These are phyloP conservation scores for Grigorovia yakushimaensis DNA, from an alignment of 805 yeast genomes.

Conservation along the genomic window DNA sequence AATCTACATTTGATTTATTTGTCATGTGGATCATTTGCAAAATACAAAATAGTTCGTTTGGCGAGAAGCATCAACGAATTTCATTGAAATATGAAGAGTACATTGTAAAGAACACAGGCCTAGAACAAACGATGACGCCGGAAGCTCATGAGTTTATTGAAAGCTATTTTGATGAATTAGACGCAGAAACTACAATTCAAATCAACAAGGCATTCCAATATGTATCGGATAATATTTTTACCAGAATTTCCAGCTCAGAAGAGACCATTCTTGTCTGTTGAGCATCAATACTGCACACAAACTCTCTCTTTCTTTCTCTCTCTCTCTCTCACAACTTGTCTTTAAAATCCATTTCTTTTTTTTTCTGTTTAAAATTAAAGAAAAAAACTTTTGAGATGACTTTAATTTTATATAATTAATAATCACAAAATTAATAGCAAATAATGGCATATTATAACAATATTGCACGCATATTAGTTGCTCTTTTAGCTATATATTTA, in stretches of 20 bases:
- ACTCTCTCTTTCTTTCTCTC: too few species aligned
- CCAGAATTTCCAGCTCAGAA: conserved; percentile 14
- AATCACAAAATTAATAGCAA: background rate
- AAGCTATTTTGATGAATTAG: conserved; percentile 4
- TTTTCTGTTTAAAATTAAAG: background rate
- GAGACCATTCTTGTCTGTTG: conserved; percentile 17
- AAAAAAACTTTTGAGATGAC: background rate
- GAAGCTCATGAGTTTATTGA: conserved; percentile 8
- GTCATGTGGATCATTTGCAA: conserved; percentile 28
- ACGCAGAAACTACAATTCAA: conserved; percentile 3
- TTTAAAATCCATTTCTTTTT: too few species aligned
- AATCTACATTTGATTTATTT: conserved; percentile 38
- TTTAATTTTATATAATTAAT: background rate
- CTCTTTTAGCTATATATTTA: background rate
- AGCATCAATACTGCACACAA: too few species aligned
- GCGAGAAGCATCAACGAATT: conserved; percentile 14
- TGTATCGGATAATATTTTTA: conserved; percentile 12
- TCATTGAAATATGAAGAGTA: conserved; percentile 4
- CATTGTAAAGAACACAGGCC: background rate
- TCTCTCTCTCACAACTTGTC: too few species aligned
- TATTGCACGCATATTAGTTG: background rate
- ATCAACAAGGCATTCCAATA: conserved; percentile 11
- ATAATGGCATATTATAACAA: background rate
- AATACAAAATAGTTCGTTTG: conserved; percentile 7
- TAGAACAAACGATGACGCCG: background rate